These are phyloP conservation scores for Aureobasidium pullulans DNA, from an alignment of 2,329 filamentous ascomycete genomes.

Conservation along the genomic window DNA sequence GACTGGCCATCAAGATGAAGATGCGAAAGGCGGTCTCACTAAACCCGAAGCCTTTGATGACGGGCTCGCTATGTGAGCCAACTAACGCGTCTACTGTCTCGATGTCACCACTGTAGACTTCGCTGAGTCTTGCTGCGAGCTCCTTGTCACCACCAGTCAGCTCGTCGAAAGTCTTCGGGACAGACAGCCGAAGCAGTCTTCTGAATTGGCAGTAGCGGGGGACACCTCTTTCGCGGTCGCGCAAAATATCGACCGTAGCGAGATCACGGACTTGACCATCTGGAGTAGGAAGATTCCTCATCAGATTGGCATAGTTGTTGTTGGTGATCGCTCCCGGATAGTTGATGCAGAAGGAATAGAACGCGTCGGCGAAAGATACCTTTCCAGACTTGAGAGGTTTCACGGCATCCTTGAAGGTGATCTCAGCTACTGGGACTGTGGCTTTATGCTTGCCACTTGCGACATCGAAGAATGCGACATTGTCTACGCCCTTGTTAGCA, in stretches of 20 bases:
- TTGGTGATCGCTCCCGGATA: slow-evolving; percentile 40
- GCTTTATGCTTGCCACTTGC: slow-evolving; percentile 22
- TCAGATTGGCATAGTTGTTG: slow-evolving; percentile 35
- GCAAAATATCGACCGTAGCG: slow-evolving; percentile 40
- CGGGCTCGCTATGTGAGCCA: slow-evolving; percentile 36
- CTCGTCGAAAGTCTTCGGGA: slow-evolving; percentile 32
- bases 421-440: slow-evolving; percentile 26
- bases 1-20: slow-evolving; percentile 40
- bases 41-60: slow-evolving; percentile 41
- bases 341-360: slow-evolving; percentile 43
- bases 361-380: slow-evolving; percentile 30
- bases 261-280: slow-evolving; percentile 37
- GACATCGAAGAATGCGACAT: slow-evolving; percentile 31
- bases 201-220: slow-evolving; percentile 41
- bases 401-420: slow-evolving; percentile 30
- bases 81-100: slow-evolving; percentile 38
- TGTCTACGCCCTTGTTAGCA: slow-evolving; percentile 15
- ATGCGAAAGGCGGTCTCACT: slow-evolving; percentile 42
- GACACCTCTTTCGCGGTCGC: slow-evolving; percentile 42
- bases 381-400: slow-evolving; percentile 25
- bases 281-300: slow-evolving; percentile 35
- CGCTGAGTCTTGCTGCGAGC: slow-evolving; percentile 31
- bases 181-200: slow-evolving; percentile 34
- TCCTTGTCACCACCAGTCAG: slow-evolving; percentile 33
- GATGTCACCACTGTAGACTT: slow-evolving; percentile 36